Base-by-base conservation (phyloP, 2,329 filamentous ascomycete species). In the Penicillium janthinellum region DNA sequence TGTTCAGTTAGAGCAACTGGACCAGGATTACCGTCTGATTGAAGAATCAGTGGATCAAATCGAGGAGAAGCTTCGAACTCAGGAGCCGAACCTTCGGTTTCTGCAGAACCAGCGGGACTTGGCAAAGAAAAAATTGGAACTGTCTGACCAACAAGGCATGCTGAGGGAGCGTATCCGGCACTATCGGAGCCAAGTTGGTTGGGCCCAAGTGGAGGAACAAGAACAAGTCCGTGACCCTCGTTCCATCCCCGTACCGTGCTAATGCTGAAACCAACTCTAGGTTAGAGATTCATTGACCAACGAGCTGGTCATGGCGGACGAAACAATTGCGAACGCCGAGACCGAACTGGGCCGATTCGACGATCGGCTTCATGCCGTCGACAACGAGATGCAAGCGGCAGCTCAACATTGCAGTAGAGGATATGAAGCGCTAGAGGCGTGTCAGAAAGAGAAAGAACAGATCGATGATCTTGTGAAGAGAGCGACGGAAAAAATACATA, bases 1-100 rank as follows among this genome's bases (percentile, higher is more conserved):
- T 28, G 96, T 96, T 0, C 93, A 98, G 69, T 84, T 99, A 0
- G 92, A 98, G 73, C 89, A 94, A 67, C 83, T 99, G 10, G 92
- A 96, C 72, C 88, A 91, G 62, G 95, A 99, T 71, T 99, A 99
- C 75, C 86, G 88, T 59, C 81, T 96, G 58, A 87, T 97, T 14
- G 87, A 90, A 61, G 89, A 96, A 65, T 89, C 86, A 3, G 82
- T 95, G 20, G 90, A 96, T 64, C 85, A 85, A 37, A 91, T 88
- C 59, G 83, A 88, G 57, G 81, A 80, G 35, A 90, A 89, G 66
- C 78, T 91, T 1, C 78, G 81, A 10, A 82, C 82, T 31, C 85
- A 86, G 39, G 75, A 84, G 45, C 85, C 86, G n/a, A 86, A 90
- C 60, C 79, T 92, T n/a, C 78, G 81, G 11, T 76, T 79, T 14